phyloP scores from a whole-genome alignment of 805 yeast genomes.

The Pichia membranifaciens region DNA sequence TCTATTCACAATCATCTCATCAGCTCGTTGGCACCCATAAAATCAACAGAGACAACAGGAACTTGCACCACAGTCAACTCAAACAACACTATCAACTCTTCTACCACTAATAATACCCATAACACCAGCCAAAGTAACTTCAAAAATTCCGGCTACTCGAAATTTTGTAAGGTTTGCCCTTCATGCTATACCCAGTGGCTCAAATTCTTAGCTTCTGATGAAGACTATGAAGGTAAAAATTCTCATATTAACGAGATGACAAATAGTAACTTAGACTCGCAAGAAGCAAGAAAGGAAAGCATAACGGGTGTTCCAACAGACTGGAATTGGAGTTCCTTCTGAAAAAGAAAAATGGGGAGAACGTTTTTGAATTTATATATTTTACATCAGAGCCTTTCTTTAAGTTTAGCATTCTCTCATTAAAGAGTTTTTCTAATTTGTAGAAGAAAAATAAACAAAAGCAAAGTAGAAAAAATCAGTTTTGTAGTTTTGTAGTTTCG shows the following conservation, averaged over 20 bases:
- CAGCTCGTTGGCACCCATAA: slow-evolving; percentile 1
- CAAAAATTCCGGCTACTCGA: slow-evolving; percentile 16
- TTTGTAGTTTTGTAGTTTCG: no score
- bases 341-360: no score
- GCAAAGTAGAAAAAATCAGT: no score
- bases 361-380: no score
- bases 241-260: slow-evolving; percentile 3
- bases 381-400: no score
- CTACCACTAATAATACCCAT: neutral
- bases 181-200: slow-evolving; percentile 24
- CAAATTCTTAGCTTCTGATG: slow-evolving; percentile 21
- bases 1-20: neutral
- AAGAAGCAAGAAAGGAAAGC: slow-evolving; percentile 20
- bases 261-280: slow-evolving; percentile 1
- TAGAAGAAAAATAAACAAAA: no score
- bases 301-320: slow-evolving; percentile 32
- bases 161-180: slow-evolving; percentile 27
- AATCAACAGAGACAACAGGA: slow-evolving; percentile 13
- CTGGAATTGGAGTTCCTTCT: slow-evolving; percentile 53
- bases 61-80: slow-evolving; percentile 5
- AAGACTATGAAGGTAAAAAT: slow-evolving; percentile 22
- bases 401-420: no score
- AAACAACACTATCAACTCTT: neutral
- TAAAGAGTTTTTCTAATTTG: no score
- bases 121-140: neutral